Evolutionary conservation across 345 rosid genomes (phyloP).

Genomic region (Brassica rapa): DNA sequence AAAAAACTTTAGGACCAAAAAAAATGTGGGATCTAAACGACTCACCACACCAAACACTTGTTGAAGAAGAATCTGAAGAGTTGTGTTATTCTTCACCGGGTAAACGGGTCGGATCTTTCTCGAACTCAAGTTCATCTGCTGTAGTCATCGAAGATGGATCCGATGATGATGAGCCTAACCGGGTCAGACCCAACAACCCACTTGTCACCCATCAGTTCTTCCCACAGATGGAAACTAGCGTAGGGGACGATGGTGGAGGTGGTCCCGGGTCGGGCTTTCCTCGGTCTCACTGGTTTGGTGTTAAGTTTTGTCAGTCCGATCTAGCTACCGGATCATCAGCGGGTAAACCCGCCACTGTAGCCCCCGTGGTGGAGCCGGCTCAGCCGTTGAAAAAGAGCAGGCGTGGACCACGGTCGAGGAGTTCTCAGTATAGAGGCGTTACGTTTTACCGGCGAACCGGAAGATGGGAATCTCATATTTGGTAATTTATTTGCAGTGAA

Average conservation of each 20-base stretch:
- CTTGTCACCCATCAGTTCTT: slow-evolving; percentile 88
- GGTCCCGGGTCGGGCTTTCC: slow-evolving; percentile 56
- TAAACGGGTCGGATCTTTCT: slow-evolving; percentile 81
- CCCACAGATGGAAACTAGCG: slow-evolving; percentile 49
- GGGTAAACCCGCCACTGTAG: slow-evolving; percentile 36
- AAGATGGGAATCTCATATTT: slow-evolving; percentile 99
- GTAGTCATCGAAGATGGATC: slow-evolving; percentile 77
- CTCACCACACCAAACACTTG: slow-evolving; percentile 46
- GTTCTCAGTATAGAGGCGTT: slow-evolving; percentile 97
- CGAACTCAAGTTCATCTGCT: slow-evolving; percentile 79
- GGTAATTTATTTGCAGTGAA: slow-evolving; percentile 44
- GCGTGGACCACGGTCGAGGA: slow-evolving; percentile 93
- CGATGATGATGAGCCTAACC: slow-evolving; percentile 59
- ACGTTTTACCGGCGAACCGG: slow-evolving; percentile 98
- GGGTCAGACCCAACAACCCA: slow-evolving; percentile 44
- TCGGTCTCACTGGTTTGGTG: slow-evolving; percentile 88
- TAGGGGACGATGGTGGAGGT: slow-evolving; percentile 27
- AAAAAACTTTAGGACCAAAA: slow-evolving; percentile 20
- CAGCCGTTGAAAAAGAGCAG: slow-evolving; percentile 93
- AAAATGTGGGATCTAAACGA: slow-evolving; percentile 49
- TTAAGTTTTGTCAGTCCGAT: slow-evolving; percentile 63
- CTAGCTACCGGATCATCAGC: slow-evolving; percentile 34
- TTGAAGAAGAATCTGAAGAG: slow-evolving; percentile 53
- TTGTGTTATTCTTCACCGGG: slow-evolving; percentile 76
- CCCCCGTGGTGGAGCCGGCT: slow-evolving; percentile 46